phyloP scores from a whole-genome alignment of 1,284 basidiomycete genomes.

The Leccinum fallax region DNA sequence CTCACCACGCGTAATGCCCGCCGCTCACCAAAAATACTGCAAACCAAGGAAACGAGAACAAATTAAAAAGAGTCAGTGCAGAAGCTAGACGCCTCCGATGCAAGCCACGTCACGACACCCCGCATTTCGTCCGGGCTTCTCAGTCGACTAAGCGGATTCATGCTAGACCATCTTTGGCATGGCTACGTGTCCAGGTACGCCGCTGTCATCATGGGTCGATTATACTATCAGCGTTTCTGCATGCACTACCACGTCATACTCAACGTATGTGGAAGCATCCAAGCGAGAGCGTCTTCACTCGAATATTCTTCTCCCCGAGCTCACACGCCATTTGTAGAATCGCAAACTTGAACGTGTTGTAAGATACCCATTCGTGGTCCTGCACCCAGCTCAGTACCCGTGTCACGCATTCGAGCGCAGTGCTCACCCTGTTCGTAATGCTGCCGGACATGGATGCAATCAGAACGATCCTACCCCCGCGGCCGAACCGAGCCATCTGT shows the following conservation, averaged over 20 bases:
- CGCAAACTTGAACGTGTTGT: conserved; percentile 82
- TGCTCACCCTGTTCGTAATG: conserved; percentile 73
- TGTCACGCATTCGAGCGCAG: background rate
- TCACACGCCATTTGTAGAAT: conserved; percentile 87
- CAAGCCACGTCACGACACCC: conserved; percentile 81
- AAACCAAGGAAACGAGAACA: conserved; percentile 25
- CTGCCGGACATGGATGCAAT: conserved; percentile 90
- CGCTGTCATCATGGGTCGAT: conserved; percentile 67
- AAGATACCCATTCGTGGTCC: conserved; percentile 79
- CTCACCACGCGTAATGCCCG: conserved; percentile 70
- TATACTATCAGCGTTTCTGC: background rate
- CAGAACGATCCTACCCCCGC: conserved; percentile 73
- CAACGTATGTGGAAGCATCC: conserved; percentile 71
- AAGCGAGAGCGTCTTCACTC: conserved; percentile 74
- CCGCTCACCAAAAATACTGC: conserved; percentile 69
- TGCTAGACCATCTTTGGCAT: conserved; percentile 69
- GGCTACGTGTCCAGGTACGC: conserved; percentile 74
- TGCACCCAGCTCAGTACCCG: conserved; percentile 25
- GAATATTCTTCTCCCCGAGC: conserved; percentile 67
- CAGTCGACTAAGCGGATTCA: conserved; percentile 77
- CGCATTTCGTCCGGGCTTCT: conserved; percentile 78
- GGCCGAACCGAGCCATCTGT: conserved; percentile 73
- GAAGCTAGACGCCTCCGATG: conserved; percentile 74
- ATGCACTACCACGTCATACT: background rate
- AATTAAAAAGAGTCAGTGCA: conserved; percentile 49